Base-by-base conservation (phyloP, 2,329 filamentous ascomycete species). In the Akanthomyces lecanii region DNA sequence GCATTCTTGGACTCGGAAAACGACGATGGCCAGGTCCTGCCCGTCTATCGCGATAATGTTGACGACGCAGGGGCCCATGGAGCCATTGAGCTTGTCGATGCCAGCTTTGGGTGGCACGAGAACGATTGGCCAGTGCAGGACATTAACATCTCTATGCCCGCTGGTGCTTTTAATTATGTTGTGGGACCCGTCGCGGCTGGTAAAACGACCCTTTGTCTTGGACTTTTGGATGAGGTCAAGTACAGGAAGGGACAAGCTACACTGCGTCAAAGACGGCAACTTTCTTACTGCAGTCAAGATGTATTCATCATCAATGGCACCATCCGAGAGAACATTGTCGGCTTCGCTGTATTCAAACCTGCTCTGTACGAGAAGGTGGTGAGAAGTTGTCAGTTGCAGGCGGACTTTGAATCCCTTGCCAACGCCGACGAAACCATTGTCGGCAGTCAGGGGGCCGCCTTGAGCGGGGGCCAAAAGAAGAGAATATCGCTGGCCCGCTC, bases 391-490 rank as follows among this genome's bases (percentile, higher is more conserved):
- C 66, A 66, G 61, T 65, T 71, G 0, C 52, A 60, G 14, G 38
- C 38, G 12, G 58, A 61, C 25, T 61, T 61, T 23, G 50, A 23
- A 5, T 52, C n/a, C 12, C 66, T 78, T 3, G 67, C 74, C 2
- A 67, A 71, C 14, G 70, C 69, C 12, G 71, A 74, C 30, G 66
- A 69, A 21, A 73, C 72, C 0, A 67, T 71, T 25, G 70, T 74
- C 44, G 74, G 73, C 18, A 72, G 69, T 51, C 70, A 70, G 14
- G 74, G 74, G 1, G 70, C 74, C 38, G 71, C 70, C 42, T 64
- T 76, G 7, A 75, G 73, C 10, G 74, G 74, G 21, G 74, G 74
- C 0, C 74, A 76, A 62, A 73, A 71, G 36, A 70, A 72, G 53
- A 66, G 71, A 6, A 68, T 73, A 25, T 66, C 69, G 2, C 56